Conservation (phyloP, 2,329 filamentous ascomycete species). For the Dactylellina drechsleri region DNA sequence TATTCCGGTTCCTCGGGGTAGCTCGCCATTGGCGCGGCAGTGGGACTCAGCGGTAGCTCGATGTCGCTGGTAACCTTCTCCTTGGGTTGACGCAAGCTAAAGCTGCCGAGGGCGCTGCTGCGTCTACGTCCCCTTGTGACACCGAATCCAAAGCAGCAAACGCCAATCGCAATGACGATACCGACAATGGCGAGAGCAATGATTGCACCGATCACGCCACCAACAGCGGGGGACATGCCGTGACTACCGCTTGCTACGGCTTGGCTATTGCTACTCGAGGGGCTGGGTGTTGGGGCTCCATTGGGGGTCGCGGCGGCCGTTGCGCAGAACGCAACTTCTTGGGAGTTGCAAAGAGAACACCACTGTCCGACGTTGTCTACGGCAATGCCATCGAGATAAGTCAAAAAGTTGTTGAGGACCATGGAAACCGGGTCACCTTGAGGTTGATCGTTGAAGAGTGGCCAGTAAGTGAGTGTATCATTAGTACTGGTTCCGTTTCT, state of each 20-base stretch:
- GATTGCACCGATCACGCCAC: constrained; percentile 42
- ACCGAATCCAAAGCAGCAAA: constrained; percentile 43
- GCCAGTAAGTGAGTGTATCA: constrained; percentile 53
- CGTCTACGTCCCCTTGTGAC: constrained; percentile 42
- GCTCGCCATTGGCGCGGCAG: constrained; percentile 28
- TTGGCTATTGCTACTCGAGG: background rate
- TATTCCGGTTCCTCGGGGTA: constrained; percentile 43
- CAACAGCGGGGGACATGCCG: constrained; percentile 37
- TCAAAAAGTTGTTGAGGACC: constrained; percentile 25
- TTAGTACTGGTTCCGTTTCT: constrained; percentile 42
- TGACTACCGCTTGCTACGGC: background rate
- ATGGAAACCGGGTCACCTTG: constrained; percentile 23
- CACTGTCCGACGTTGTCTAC: constrained; percentile 28
- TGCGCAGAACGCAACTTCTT: constrained; percentile 21
- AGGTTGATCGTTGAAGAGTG: constrained; percentile 40
- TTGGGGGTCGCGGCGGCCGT: background rate
- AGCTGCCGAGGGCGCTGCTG: constrained; percentile 33
- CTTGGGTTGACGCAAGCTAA: constrained; percentile 32
- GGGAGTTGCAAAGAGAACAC: constrained; percentile 23
- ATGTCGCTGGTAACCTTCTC: constrained; percentile 49
- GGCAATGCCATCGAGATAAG: constrained; percentile 21
- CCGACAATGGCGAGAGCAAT: constrained; percentile 37
- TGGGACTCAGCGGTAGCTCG: constrained; percentile 46
- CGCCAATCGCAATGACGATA: constrained; percentile 26
- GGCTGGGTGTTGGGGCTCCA: background rate